These are phyloP conservation scores for Cryptococcus deneoformans DNA, from an alignment of 1,284 basidiomycete genomes.

Conservation along the genomic window DNA sequence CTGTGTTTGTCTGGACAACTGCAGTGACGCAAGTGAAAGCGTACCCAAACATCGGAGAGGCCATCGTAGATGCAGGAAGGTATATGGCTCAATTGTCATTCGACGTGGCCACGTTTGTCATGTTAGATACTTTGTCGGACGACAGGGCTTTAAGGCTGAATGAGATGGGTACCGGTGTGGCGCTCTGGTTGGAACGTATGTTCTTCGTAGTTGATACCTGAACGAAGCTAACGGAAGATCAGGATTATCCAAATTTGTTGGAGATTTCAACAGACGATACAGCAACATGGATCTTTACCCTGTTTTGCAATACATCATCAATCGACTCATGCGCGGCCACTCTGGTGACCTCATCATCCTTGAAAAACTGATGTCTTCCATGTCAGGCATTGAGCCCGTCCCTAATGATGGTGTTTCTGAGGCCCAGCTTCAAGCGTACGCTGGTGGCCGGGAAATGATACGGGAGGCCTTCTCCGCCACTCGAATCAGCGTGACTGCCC, in stretches of 20 bases:
- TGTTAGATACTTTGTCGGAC: conserved; percentile 85
- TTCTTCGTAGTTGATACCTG: conserved; percentile 15
- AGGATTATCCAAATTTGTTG: conserved; percentile 90
- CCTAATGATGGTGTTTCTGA: conserved; percentile 73
- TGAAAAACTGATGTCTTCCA: conserved; percentile 88
- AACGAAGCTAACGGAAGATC: neutral
- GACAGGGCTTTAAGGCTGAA: conserved; percentile 82
- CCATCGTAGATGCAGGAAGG: conserved; percentile 85
- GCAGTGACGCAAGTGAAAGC: conserved; percentile 94
- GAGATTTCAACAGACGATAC: conserved; percentile 86
- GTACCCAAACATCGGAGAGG: conserved; percentile 90
- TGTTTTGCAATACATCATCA: conserved; percentile 84
- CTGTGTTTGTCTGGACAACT: conserved; percentile 84
- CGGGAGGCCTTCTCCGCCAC: conserved; percentile 65
- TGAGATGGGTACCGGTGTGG: conserved; percentile 86
- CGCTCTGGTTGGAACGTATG: conserved; percentile 91
- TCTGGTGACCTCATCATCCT: conserved; percentile 88
- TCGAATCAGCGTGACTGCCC: conserved; percentile 40
- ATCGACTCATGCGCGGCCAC: conserved; percentile 80
- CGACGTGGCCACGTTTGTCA: conserved; percentile 85
- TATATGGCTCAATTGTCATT: conserved; percentile 90
- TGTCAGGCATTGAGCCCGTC: conserved; percentile 90
- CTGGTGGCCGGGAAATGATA: conserved; percentile 81
- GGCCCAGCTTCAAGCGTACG: conserved; percentile 81
- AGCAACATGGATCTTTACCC: conserved; percentile 72